Percentiles rank a stretch among this genome's conserved stretches.
Conservation (phyloP, 805 yeast genomes). For the Zygosaccharomyces bisporus region DNA sequence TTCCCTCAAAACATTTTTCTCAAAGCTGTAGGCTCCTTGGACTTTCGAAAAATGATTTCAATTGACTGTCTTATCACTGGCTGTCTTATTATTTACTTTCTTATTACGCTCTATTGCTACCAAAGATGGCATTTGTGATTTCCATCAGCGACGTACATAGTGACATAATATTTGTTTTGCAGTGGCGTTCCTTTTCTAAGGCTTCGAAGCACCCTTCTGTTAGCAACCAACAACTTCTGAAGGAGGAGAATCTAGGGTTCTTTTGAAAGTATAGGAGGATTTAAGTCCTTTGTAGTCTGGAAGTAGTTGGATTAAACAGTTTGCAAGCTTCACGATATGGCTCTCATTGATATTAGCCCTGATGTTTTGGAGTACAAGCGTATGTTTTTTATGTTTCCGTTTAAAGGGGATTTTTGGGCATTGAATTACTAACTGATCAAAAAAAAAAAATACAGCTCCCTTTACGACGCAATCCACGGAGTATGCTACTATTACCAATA, state of each 20-base stretch:
- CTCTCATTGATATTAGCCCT: conserved; percentile 66
- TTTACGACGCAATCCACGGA: conserved; percentile 70
- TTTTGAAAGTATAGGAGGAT: background rate
- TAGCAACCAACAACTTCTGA: conserved; percentile 7
- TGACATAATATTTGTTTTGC: background rate
- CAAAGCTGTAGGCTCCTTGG: no score
- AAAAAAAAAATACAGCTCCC: conserved; percentile 49
- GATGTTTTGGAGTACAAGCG: conserved; percentile 70
- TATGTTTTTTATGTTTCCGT: conserved; percentile 41
- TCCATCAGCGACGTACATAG: background rate
- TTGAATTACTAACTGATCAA: conserved; percentile 2
- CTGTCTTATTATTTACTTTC: no score
- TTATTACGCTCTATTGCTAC: no score
- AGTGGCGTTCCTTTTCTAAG: conserved; percentile 5
- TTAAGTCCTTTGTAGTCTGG: background rate
- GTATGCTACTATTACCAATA: conserved; percentile 48
- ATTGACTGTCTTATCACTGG: no score
- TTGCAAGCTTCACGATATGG: conserved; percentile 16
- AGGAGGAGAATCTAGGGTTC: conserved; percentile 5
- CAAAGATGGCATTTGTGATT: background rate
- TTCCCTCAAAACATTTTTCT: no score
- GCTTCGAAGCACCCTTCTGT: conserved; percentile 4
- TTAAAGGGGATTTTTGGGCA: conserved; percentile 4
- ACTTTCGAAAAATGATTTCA: background rate
- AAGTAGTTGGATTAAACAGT: background rate